Base-by-base conservation (phyloP, 2,329 filamentous ascomycete genomes). In the Colletotrichum ledebouriae region DNA sequence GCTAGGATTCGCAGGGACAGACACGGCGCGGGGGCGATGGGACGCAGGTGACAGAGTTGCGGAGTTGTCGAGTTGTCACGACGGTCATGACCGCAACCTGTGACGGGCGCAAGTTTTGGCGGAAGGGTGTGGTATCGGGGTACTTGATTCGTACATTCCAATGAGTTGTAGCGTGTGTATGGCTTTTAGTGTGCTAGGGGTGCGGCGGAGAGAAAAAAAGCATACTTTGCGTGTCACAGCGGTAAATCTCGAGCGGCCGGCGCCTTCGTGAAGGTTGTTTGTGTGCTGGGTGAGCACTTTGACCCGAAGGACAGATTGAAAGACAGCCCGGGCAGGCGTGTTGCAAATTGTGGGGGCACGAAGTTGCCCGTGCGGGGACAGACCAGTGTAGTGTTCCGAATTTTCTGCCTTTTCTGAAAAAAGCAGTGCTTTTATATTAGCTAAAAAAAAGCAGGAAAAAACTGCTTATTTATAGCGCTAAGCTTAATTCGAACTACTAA, bases 1-100 rank as follows among this genome's bases (percentile, higher is more conserved):
- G 42, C 66, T 60, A 65, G 39, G 55, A 34, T 17, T 41, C 47
- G 33, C 29, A 17, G 7, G 34, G 25, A 25, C 47, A 13, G 62
- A 42, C 61, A 29, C 29, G 25, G 39, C 25, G 6, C 33, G 41
- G 20, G 11, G 29, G 39, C 9, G n/a, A 58, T 39, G 52, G 33
- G 65, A 64, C 39, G 49, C 66, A 68, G 61, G 65, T 68, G 65
- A 68, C 49, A 52, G 49, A 52, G 49, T 29, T 52, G 49, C 53
- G 17, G 60, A 50, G 46, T 65, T 68, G 61, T 55, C 20, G 53
- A 42, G 46, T 65, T 68, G 61, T 65, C 65, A 44, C 41, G 33
- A n/a, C 17, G n/a, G 17, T 42, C 17, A 41, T 44, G 55, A 58
- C 55, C 29, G 65, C 33, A 55, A 68, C 65, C 34, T 59, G 47